Evolutionary conservation across 2,329 filamentous ascomycete genomes (phyloP).

Genomic region (Remersonia thermophila): DNA sequence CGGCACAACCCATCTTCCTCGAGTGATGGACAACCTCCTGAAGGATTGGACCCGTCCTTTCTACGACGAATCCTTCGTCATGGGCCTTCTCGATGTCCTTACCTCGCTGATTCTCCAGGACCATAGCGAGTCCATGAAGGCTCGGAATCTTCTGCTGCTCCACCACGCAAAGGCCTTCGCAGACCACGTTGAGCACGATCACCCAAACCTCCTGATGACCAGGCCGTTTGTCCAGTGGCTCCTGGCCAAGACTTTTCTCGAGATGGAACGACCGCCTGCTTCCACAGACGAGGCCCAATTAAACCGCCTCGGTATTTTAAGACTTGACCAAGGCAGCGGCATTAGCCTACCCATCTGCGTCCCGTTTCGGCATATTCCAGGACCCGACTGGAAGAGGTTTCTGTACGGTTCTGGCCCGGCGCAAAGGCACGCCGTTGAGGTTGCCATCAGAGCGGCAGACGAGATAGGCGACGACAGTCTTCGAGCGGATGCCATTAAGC

Average conservation of each 20-base stretch:
- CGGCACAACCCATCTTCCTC: not conserved
- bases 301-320: slow-evolving; percentile 2
- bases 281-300: slow-evolving; percentile 1
- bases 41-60: slow-evolving; percentile 7
- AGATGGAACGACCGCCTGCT: slow-evolving; percentile 1
- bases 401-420: not conserved
- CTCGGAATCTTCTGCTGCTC: slow-evolving; percentile 3
- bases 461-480: slow-evolving; percentile 9
- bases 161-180: slow-evolving; percentile 4
- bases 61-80: slow-evolving; percentile 6
- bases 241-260: slow-evolving; percentile 5
- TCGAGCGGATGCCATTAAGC: slow-evolving; percentile 7
- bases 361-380: slow-evolving; percentile 4
- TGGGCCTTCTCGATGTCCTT: slow-evolving; percentile 12
- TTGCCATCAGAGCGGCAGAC: slow-evolving; percentile 7
- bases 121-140: not conserved
- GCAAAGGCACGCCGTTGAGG: slow-evolving; percentile 4
- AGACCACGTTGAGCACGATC: not conserved
- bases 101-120: slow-evolving; percentile 8
- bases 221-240: slow-evolving; percentile 12
- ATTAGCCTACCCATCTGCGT: slow-evolving; percentile 11
- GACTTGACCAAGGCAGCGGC: not conserved
- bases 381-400: slow-evolving; percentile 11
- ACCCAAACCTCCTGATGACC: slow-evolving; percentile 8
- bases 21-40: slow-evolving; percentile 2